Base-by-base conservation (phyloP, 768 basidiomycete genomes). In the Butyriboletus loyo region DNA sequence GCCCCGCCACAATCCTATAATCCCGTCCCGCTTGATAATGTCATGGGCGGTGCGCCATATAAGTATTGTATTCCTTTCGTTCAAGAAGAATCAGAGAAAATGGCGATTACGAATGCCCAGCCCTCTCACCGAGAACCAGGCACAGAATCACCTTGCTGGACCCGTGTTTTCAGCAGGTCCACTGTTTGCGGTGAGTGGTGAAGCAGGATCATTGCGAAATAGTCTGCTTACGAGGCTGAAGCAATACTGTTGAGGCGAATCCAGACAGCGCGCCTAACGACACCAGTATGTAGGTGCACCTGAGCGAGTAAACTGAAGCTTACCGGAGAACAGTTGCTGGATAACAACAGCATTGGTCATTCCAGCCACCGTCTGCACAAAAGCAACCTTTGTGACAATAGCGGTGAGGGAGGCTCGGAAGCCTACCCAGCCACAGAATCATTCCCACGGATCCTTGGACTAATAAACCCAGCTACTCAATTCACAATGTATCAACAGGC, bases 131-230 rank as follows among this genome's bases (percentile, higher is more conserved):
- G 66, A 61, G 68, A 62, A 34, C 57, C 65, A 35, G 72, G 37
- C 28, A 56, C 62, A 7, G 78, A 78, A 68, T 89, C 86, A 48
- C 84, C 83, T 69, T 94, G 92, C 66, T 95, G 93, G 59, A 94
- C 65, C 42, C 93, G 80, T n/a, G 94, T 96, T 72, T 97, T 97
- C 59, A 97, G 70, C 22, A 96, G 75, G 72, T 97, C 94, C 58
- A 96, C 89, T 92, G 39, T 17, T 17, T 32, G 17, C 5, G 19
- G 14, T 51, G 7, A 44, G 53, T 45, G 27, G 21, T 36, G 30
- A 42, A 24, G 37, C 10, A 17, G 17, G 21, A 28, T 4, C 24
- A 14, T 21, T 22, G 39, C 17, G 37, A 2, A 7, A 27, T 30
- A 2, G 10, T 24, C 11, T 44, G 64, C 82, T 71, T 59, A 90